These are phyloP conservation scores for Chiua virens DNA, from an alignment of 768 basidiomycete genomes.

Conservation along the genomic window DNA sequence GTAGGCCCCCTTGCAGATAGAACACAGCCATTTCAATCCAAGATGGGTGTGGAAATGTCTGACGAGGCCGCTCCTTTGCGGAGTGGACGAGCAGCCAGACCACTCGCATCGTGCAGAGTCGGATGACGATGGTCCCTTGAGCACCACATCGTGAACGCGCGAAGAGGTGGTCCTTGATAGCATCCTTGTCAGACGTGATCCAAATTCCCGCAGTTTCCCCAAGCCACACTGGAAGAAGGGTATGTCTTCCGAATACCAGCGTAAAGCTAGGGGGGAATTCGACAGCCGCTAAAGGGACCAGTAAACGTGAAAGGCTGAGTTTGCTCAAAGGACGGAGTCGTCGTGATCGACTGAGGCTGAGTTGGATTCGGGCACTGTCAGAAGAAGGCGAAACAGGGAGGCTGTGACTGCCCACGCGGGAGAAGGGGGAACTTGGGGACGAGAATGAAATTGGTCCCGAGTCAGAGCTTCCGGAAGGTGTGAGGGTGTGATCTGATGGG, in stretches of 20 bases:
- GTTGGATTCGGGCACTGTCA: neutral
- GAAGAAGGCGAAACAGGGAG: neutral
- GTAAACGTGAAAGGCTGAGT: neutral
- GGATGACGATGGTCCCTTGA: neutral
- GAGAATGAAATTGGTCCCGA: neutral
- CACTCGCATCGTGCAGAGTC: conserved; percentile 10
- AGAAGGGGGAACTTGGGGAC: neutral
- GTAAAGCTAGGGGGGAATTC: conserved; percentile 2
- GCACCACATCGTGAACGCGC: conserved; percentile 6
- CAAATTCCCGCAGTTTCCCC: conserved; percentile 16
- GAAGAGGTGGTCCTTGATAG: conserved; percentile 14
- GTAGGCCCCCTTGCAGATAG: conserved; percentile 10
- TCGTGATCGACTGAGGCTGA: neutral
- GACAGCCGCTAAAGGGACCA: conserved; percentile 6
- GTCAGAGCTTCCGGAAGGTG: neutral
- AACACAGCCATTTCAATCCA: conserved; percentile 17
- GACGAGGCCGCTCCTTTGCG: conserved; percentile 7
- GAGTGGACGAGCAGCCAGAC: conserved; percentile 6
- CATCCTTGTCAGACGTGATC: conserved; percentile 17
- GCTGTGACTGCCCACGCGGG: neutral
- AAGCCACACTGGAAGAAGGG: conserved; percentile 21
- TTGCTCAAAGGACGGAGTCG: neutral
- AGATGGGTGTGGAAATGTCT: conserved; percentile 20
- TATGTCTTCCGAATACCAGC: neutral
- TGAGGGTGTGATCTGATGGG: neutral